Evolutionary conservation across 129 eudicot species (phyloP), one percentile per base, ranked within the genome.

Genomic region (Artemisia argyi): DNA sequence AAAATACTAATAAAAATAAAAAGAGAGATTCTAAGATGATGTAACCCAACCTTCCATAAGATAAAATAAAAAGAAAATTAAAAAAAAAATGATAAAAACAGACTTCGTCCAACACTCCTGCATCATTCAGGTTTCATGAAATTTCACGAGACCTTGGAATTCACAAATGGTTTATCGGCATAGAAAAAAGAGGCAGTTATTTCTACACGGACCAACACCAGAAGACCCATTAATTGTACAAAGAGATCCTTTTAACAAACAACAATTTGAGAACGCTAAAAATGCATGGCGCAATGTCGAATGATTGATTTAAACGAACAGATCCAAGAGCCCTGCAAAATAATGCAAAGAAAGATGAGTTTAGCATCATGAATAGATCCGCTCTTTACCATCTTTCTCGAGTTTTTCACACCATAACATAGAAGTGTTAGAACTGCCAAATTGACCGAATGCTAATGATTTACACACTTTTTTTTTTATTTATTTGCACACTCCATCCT

Each of bases 291-390:
- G 62, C 68, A 72, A 12, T 64, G 65, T 57, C 64, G 56, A 51
- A 67, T 73, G 73, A 58, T 48, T 55, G 54, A 69, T 62, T 28
- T 20, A 56, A 64, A 69, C 16, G 76, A 69, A 44, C 61, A 74
- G 44, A 55, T 63, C 76, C 80, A 62, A 44, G 65, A 66, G 22
- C 63, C 84, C 84, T 80, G 80, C 80, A 75, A 80, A 75, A 71
- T 7, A 73, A 75, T 61, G 12, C 2, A 17, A 77, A 52, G 11
- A 46, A 63, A 71, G 26, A 71, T 48, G 61, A 78, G 77, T 78
- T 24, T 24, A 61, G 49, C 24, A 62, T 61, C 30, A 67, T 76
- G 74, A 49, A 47, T 19, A 56, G 11, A 15, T 15, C 20, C 16
- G 10, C 20, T 17, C 6, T 11, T 5, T n/a, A 54, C 13, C 53